Evolutionary conservation across 192 early-diverging fungal genomes (phyloP).

Genomic region (Coemansia sp.): DNA sequence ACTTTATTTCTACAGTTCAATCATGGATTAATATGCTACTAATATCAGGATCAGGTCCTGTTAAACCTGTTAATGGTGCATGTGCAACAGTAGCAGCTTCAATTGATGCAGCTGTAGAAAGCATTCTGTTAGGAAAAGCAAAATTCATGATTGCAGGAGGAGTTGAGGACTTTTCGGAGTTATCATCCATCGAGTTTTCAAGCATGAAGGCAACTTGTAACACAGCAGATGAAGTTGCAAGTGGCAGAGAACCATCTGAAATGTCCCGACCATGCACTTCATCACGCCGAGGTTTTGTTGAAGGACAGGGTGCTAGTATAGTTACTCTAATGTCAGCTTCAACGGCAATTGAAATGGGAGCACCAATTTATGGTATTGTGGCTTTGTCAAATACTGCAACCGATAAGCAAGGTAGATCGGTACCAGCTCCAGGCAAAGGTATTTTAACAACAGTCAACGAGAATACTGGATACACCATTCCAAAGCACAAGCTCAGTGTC

Average conservation of each 20-base stretch:
- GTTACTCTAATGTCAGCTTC: conserved; percentile 79
- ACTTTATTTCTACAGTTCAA: conserved; percentile 93
- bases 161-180: conserved; percentile 86
- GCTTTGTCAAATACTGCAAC: conserved; percentile 82
- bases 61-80: conserved; percentile 69
- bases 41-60: conserved; percentile 84
- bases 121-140: conserved; percentile 80
- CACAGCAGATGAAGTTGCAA: conserved; percentile 75
- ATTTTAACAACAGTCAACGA: no score
- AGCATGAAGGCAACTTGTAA: conserved; percentile 94
- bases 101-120: conserved; percentile 84
- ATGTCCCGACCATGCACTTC: conserved; percentile 89
- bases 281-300: conserved; percentile 87
- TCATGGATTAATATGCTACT: conserved; percentile 92
- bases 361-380: conserved; percentile 86
- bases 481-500: no score
- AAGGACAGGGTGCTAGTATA: conserved; percentile 83
- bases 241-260: conserved; percentile 78
- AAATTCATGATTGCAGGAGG: conserved; percentile 86
- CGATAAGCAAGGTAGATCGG: conserved; percentile 88
- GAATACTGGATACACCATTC: no score
- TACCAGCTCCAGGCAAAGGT: conserved; percentile 78
- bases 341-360: conserved; percentile 83
- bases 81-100: conserved; percentile 88
- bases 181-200: conserved; percentile 86